phyloP scores from a whole-genome alignment of 495 filamentous ascomycete species.

The Penicillium bialowiezense region DNA sequence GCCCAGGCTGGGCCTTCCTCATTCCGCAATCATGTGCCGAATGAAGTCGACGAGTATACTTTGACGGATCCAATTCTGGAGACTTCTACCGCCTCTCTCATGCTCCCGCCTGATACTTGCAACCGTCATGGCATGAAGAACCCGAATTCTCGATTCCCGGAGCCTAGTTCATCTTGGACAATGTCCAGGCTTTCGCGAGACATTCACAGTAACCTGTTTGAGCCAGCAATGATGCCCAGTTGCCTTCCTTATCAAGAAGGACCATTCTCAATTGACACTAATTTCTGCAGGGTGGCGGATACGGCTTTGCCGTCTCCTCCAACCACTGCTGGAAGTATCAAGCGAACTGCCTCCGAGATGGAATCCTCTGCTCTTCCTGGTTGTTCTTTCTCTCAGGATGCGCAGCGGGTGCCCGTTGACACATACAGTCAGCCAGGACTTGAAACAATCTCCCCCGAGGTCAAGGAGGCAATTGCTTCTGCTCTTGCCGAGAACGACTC shows the following conservation, averaged over 20 bases:
- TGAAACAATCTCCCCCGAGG: constrained; percentile 11
- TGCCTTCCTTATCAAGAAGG: background rate
- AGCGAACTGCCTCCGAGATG: constrained; percentile 38
- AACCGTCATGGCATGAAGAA: constrained; percentile 2
- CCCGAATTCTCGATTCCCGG: constrained; percentile 9
- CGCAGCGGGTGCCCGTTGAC: constrained; percentile 4
- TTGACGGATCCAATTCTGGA: background rate
- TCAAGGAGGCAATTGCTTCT: constrained; percentile 16
- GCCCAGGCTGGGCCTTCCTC: background rate
- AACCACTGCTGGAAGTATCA: constrained; percentile 6
- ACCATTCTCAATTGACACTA: background rate
- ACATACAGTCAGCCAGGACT: constrained; percentile 26
- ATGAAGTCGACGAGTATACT: background rate
- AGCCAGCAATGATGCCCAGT: background rate
- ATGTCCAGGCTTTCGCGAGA: background rate
- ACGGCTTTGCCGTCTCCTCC: background rate
- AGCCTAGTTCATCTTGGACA: constrained; percentile 2
- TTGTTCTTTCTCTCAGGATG: constrained; percentile 4
- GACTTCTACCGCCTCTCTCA: background rate
- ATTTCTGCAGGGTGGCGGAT: background rate
- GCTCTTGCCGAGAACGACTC: constrained; percentile 11
- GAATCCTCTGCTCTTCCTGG: constrained; percentile 7
- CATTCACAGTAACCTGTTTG: background rate
- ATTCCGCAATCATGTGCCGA: background rate
- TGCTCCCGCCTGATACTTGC: background rate